Evolutionary conservation across 495 filamentous ascomycete species (phyloP), one percentile per base, ranked within the genome.

Genomic region (Terfezia boudieri): DNA sequence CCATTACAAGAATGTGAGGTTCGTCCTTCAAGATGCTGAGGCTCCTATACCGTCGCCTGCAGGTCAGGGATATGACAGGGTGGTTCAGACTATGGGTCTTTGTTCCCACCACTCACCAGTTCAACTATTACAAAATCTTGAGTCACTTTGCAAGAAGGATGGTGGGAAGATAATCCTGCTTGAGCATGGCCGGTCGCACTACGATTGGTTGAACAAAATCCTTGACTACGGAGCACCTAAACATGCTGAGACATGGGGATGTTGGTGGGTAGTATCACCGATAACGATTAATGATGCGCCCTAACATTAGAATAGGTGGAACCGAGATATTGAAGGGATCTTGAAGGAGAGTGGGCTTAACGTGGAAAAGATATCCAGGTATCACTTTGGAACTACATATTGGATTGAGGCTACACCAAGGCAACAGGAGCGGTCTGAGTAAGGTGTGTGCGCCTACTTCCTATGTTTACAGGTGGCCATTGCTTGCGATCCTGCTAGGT

Each of bases 31-130:
- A 50, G 68, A 70, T 58, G 70, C 70, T 9, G 57, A 62, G 11
- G 58, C 65, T 5, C 50, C 60, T 8, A 41, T 65, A 63, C 52
- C 64, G 26, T 52, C 62, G 10, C 57, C 58, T 7, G 51, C 59
- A 20, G 53, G 46, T 8, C 55, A 57, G 37, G 69, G 72, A 60
- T 98, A 83, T 67, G 86, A 95, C 68, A 94, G 84, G 2, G 71
- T 95, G 37, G 64, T 98, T 50, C 86, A 95, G 67, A 92, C 86
- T 12, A 93, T 96, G 78, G 88, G 87, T 1, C 69, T 96, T 6
- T 98, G 90, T 70, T 89, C 83, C 51, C 88, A 87, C 49, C 69
- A 72, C 5, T 78, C 83, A 58, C 92, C 89, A 12, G 76, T 75
- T 14, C 70, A 66, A 10, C 72, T 90, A 50, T 70, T 96, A 53